Base-by-base conservation (phyloP, 2,329 filamentous ascomycete genomes). In the Fusarium sp. region DNA sequence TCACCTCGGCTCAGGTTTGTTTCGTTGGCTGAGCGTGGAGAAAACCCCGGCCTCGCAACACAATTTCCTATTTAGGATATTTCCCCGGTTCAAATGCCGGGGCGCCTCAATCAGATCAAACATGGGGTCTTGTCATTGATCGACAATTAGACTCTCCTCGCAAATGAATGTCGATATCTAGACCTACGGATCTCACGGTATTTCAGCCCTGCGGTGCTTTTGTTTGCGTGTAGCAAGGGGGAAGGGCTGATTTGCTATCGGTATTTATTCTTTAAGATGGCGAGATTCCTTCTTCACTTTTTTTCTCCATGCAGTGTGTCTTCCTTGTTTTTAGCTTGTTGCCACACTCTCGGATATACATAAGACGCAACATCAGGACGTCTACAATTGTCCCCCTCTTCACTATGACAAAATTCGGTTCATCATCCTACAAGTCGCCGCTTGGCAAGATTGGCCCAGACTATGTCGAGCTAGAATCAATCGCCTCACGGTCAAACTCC, bases 21-120 rank as follows among this genome's bases (percentile, higher is more conserved):
- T 34, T 43, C 9, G 69, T 52, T 73, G 13, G 45, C 9, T 30
- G 30, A 20, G 20, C 52, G 20, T 56, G 32, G 52, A 23, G 52
- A 56, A 56, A 56, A 16, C 32, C 52, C 7, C 30, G 23, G 52
- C 11, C 16, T 61, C 34, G 45, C 61, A 43, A 39, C 6, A 59
- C 16, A 57, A 60, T 45, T 74, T 67, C 71, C 71, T 23, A 67
- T 45, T 32, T 25, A 18, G 70, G 71, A 32, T 60, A 23, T 41
- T 67, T 57, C 52, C 32, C 52, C 52, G 32, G 52, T 56, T 56
- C n/a, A 23, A 35, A 9, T 35, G 30, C n/a, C 11, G n/a, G 20
- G 30, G 32, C 52, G 2, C 9, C 7, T 25, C 52, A 56, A 14
- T 23, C 6, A 34, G 6, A n/a, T 56, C 30, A 2, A 23, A 14